Percentiles rank a stretch among this genome's conserved stretches.
phyloP scores from a whole-genome alignment of 2,329 filamentous ascomycete species.

The Fusarium sp. region DNA sequence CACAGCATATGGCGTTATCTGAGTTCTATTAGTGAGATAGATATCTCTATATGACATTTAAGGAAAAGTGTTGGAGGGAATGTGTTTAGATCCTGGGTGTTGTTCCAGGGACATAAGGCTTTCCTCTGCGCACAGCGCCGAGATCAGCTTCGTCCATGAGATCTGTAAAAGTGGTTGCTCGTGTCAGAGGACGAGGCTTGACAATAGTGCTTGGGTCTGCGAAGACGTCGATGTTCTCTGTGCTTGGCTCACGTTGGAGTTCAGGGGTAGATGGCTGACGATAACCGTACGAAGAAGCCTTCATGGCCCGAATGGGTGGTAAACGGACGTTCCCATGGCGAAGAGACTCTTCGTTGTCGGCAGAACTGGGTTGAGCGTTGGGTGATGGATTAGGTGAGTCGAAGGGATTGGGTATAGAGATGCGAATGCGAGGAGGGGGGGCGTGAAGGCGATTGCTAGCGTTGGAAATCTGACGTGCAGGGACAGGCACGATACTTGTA shows the following conservation, averaged over 20 bases:
- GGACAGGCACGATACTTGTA: conserved; percentile 23
- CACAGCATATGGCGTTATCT: conserved; percentile 27
- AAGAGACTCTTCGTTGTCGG: conserved; percentile 41
- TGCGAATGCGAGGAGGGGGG: conserved; percentile 38
- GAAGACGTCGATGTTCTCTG: conserved; percentile 65
- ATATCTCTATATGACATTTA: background rate
- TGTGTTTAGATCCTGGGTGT: conserved; percentile 49
- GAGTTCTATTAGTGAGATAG: conserved; percentile 12
- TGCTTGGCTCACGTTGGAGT: conserved; percentile 57
- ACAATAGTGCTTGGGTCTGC: conserved; percentile 60
- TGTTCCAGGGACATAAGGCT: conserved; percentile 56
- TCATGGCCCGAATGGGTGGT: conserved; percentile 56
- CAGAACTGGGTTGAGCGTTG: conserved; percentile 40
- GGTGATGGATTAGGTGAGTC: conserved; percentile 49
- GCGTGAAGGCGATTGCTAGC: conserved; percentile 31
- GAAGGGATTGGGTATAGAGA: conserved; percentile 54
- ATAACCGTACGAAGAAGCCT: conserved; percentile 43
- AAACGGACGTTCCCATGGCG: conserved; percentile 48
- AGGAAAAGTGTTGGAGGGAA: background rate
- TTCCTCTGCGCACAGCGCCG: conserved; percentile 55
- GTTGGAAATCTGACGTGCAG: conserved; percentile 22
- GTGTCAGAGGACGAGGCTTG: conserved; percentile 44
- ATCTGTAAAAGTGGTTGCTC: conserved; percentile 64
- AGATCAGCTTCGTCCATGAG: conserved; percentile 63
- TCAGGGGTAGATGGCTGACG: conserved; percentile 49